Base-by-base conservation (phyloP, 768 basidiomycete genomes). In the Pisolithus microcarpus region DNA sequence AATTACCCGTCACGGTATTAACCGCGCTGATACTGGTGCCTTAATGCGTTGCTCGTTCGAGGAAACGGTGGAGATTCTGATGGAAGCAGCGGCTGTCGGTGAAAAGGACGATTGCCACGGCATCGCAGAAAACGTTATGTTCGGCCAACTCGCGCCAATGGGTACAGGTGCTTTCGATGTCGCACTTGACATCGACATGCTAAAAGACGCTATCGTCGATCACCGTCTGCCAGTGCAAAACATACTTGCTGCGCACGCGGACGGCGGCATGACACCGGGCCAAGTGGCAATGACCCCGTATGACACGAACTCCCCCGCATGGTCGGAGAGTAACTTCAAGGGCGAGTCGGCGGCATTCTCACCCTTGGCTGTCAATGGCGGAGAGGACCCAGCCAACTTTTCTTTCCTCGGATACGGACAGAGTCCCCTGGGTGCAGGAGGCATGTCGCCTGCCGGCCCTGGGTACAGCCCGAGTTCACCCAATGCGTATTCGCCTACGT, bases 91-190 rank as follows among this genome's bases (percentile, higher is more conserved):
- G 1, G 93, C 95, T 1, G 88, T 94, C 21, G 96, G 96, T 49
- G 95, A 98, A 73, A 91, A 92, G 68, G 96, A 99, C 57, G 95
- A 98, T 59, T 99, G 96, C 65, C 91, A 91, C 49, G 96, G 95
- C 40, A 84, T 99, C 30, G 96, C 96, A n/a, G 95, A 98, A 75
- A 98, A 97, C 61, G 92, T 99, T 38, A 84, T 99, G 78, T 91
- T 99, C 60, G 96, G 96, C 16, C 96, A 98, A 71, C 88, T 98
- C 81, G 94, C 95, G n/a, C 94, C 94, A 0, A 97, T 99, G 93
- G 96, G 96, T 47, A 97, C 96, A 0, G 96, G 96, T 13, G 80
- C 91, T 7, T 97, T 95, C 62, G 95, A 98, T 45, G 89, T 99
- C 46, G 86, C 91, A 0, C 78, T 99, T 45, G 96, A 99, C 67